These are phyloP conservation scores for Saccharomycopsis olivae DNA, from an alignment of 805 yeast genomes.

Conservation along the genomic window DNA sequence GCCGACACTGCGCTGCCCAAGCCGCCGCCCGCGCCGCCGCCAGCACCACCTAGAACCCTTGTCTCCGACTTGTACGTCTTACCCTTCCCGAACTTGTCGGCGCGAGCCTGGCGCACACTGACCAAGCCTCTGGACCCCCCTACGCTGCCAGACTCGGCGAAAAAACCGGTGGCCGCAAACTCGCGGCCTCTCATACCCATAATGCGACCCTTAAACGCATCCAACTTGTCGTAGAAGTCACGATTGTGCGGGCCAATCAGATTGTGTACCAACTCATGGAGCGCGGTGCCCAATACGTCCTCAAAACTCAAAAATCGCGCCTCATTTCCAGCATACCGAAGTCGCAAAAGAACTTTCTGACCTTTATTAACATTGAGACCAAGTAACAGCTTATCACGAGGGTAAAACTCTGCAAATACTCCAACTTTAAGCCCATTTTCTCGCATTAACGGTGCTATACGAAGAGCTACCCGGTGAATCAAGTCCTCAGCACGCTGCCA, in stretches of 20 bases:
- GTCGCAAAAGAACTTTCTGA: constrained; percentile 54
- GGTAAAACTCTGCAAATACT: constrained; percentile 69
- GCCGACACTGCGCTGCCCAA: constrained; percentile 50
- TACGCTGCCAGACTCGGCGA: no score
- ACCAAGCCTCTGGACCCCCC: neutral
- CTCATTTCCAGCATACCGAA: constrained; percentile 43
- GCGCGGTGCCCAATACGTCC: constrained; percentile 67
- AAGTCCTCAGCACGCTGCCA: constrained; percentile 48
- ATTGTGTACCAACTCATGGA: constrained; percentile 85
- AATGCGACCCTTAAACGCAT: constrained; percentile 40
- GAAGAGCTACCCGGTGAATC: constrained; percentile 56
- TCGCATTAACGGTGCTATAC: constrained; percentile 72
- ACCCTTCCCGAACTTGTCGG: constrained; percentile 30
- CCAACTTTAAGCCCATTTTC: constrained; percentile 56
- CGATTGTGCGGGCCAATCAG: constrained; percentile 70
- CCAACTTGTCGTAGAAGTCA: constrained; percentile 54
- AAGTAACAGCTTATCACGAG: constrained; percentile 50
- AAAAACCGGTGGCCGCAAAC: no score
- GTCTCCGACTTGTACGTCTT: constrained; percentile 31
- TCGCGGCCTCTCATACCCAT: neutral
- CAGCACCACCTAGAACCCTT: constrained; percentile 25
- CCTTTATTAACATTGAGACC: constrained; percentile 84
- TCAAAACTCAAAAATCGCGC: constrained; percentile 48
- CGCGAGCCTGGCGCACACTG: constrained; percentile 30
- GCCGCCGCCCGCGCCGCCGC: constrained; percentile 42